Base-by-base conservation (phyloP, 352 stramenopile genomes). In the Phytophthora multivora region DNA sequence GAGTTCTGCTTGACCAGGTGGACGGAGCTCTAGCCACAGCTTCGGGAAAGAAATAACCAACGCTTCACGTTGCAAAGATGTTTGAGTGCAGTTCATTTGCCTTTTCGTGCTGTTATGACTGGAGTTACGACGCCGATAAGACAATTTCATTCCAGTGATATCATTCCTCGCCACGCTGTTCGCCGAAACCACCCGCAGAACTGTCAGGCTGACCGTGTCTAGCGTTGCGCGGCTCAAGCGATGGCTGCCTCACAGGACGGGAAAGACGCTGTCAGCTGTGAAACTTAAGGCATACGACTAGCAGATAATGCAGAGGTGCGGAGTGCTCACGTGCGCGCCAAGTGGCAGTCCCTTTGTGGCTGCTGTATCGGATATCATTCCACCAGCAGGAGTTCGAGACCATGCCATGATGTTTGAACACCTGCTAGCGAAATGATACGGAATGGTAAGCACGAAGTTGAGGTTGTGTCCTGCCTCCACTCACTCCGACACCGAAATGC, bases 1-100 rank as follows among this genome's bases (percentile, higher is more conserved):
- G 52, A 5, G 48, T 66, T 66, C 62, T 55, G 28, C 25, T 25
- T 18, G n/a, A 50, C 63, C 63, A 67, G 42, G 50, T 71, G 62
- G n/a, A 60, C 31, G 36, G 35, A 6, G 43, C 21, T 21, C 18
- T 25, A 60, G 40, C 47, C 56, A 50, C 31, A 39, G 36, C 30
- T 38, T 63, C 30, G 15, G 13, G 13, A 15, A 5, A 11, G 46
- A 67, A 48, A 41, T 30, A 45, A 62, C 25, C 33, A 31, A 38
- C 13, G 46, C 4, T 55, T 40, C 26, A 39, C 13, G 26, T 8
- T 23, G 26, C 26, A 6, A 30, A 51, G 36, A 51, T 39, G 30
- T 42, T 42, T 31, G 9, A 52, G 8, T 39, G 46, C 28, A 28
- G 28, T 52, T 18, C 11, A 9, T 12, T 33, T 13, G 28, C 7